Percentiles rank a stretch among this genome's conserved stretches.
Evolutionary conservation across 2,329 filamentous ascomycete genomes (phyloP).

Genomic region (Dactylellina parvicollis): DNA sequence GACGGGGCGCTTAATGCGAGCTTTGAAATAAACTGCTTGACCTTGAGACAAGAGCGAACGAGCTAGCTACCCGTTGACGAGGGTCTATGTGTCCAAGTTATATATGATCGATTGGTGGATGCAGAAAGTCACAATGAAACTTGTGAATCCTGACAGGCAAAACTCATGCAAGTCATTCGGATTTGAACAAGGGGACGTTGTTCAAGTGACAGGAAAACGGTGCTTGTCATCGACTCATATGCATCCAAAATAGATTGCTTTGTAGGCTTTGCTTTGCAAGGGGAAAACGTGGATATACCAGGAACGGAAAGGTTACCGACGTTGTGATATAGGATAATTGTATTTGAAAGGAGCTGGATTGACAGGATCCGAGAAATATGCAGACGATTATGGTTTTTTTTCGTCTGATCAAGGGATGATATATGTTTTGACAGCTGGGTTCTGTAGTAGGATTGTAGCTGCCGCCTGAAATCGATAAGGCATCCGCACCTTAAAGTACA

Average conservation of each 20-base stretch:
- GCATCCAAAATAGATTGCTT: conserved; percentile 17
- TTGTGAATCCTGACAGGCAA: conserved; percentile 22
- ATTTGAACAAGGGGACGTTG: not conserved
- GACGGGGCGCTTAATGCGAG: not conserved
- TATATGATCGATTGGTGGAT: conserved; percentile 13
- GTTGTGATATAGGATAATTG: conserved; percentile 38
- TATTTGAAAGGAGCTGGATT: conserved; percentile 38
- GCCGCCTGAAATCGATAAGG: conserved; percentile 54
- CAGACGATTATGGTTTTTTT: conserved; percentile 19
- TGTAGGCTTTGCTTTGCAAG: conserved; percentile 3
- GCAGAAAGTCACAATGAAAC: conserved; percentile 7
- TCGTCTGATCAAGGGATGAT: conserved; percentile 49
- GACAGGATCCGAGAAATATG: conserved; percentile 43
- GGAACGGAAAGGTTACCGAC: conserved; percentile 16
- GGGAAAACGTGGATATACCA: conserved; percentile 24
- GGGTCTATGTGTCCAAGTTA: conserved; percentile 34
- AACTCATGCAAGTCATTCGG: conserved; percentile 42
- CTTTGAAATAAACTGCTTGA: conserved; percentile 33
- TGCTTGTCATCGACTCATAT: conserved; percentile 51
- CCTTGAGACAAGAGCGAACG: conserved; percentile 16
- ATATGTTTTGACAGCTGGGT: conserved; percentile 43
- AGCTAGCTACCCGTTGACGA: conserved; percentile 25
- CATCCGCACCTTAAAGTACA: conserved; percentile 50
- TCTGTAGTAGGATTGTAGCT: conserved; percentile 50
- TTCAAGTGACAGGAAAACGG: conserved; percentile 42